Percentiles rank a stretch among this genome's conserved stretches.
Evolutionary conservation across 2,329 filamentous ascomycete genomes (phyloP).

Genomic region (Clonostachys rhizophaga): DNA sequence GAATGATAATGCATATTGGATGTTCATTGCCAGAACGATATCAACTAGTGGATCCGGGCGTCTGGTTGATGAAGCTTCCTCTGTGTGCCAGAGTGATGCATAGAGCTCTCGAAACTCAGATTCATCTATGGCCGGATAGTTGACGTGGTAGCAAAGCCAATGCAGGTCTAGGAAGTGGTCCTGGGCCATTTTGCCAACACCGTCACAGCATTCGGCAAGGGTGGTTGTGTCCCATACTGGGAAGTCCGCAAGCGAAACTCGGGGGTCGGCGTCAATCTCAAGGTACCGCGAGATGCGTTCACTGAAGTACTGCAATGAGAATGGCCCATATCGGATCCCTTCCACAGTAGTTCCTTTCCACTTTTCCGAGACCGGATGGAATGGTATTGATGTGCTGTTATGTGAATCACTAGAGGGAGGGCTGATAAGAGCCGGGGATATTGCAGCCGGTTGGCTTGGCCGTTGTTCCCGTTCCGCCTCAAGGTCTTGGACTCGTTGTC

Average conservation of each 20-base stretch:
- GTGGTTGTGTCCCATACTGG: background rate
- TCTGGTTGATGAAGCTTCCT: background rate
- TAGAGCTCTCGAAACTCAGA: constrained; percentile 1
- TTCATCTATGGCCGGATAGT: constrained; percentile 1
- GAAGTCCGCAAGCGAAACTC: background rate
- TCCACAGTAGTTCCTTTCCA: constrained; percentile 1
- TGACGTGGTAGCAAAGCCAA: constrained; percentile 1
- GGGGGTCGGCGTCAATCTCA: background rate
- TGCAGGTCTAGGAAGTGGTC: constrained; percentile 3
- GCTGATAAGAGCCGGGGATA: background rate
- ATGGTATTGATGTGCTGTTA: background rate
- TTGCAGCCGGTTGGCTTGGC: background rate
- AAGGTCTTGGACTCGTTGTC: background rate
- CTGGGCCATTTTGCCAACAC: background rate
- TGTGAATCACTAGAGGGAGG: background rate
- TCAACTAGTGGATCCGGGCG: constrained; percentile 2
- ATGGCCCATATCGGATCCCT: background rate
- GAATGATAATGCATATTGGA: constrained; percentile 2
- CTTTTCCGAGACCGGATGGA: background rate
- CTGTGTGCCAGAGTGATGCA: constrained; percentile 1
- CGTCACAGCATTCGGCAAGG: background rate
- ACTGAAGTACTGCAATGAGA: background rate
- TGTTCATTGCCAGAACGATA: constrained; percentile 1
- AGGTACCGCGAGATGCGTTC: background rate
- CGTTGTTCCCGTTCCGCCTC: background rate